phyloP scores from a whole-genome alignment of 306 rosid genomes.

The Vigna mungo region DNA sequence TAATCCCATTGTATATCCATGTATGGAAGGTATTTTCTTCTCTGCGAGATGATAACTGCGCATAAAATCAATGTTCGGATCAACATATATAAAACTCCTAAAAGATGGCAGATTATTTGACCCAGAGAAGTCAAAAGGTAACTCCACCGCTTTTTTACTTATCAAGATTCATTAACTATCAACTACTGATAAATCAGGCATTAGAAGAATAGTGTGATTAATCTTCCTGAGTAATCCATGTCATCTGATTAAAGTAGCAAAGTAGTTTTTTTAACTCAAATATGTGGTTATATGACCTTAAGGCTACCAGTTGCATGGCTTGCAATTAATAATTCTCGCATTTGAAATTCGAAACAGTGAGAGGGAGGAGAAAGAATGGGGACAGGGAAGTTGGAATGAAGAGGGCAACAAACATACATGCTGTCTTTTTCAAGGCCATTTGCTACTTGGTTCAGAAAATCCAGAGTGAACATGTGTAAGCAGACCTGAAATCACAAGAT shows the following conservation, averaged over 20 bases:
- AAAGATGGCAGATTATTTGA: constrained; percentile 4
- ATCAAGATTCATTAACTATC: not conserved
- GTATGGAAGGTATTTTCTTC: constrained; percentile 93
- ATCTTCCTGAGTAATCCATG: constrained; percentile 17
- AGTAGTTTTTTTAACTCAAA: not conserved
- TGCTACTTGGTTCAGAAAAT: constrained; percentile 97
- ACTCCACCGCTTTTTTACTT: constrained; percentile 8
- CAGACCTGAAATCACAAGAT: constrained; percentile 76
- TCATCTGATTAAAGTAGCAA: constrained; percentile 32
- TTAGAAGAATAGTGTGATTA: constrained; percentile 10
- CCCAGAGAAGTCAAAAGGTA: not conserved
- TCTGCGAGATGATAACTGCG: constrained; percentile 95
- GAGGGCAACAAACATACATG: constrained; percentile 64
- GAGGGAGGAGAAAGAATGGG: constrained; percentile 30
- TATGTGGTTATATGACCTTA: constrained; percentile 35
- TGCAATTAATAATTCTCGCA: constrained; percentile 23
- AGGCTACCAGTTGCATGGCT: constrained; percentile 18
- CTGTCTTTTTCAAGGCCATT: constrained; percentile 98
- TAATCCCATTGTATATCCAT: constrained; percentile 76
- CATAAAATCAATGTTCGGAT: constrained; percentile 41
- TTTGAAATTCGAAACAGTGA: constrained; percentile 25
- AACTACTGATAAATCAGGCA: constrained; percentile 28
- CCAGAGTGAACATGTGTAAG: constrained; percentile 95
- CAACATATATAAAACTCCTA: constrained; percentile 30
- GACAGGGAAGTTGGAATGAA: constrained; percentile 22